Evolutionary conservation across 2,329 filamentous ascomycete species (phyloP).

Genomic region (Eutypella sp.): DNA sequence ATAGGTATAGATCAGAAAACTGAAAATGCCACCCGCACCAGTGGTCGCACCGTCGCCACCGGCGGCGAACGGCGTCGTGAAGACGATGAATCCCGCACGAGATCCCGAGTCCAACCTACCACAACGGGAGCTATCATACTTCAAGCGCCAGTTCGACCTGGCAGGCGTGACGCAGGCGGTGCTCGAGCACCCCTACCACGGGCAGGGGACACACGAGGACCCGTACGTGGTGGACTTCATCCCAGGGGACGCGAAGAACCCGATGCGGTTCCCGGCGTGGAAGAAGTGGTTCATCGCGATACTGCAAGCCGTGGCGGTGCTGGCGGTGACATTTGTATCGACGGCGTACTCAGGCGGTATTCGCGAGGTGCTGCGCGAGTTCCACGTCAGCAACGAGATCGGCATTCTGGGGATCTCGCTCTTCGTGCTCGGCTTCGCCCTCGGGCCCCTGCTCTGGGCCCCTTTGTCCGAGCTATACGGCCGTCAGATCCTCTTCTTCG

Average conservation of each 20-base stretch:
- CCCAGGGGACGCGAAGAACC: conserved; percentile 61
- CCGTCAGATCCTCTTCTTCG: conserved; percentile 49
- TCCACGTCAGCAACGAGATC: conserved; percentile 43
- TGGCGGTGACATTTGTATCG: conserved; percentile 66
- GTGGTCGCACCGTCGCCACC: conserved; percentile 24
- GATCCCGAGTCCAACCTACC: conserved; percentile 38
- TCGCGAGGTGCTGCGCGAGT: conserved; percentile 47
- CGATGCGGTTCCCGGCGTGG: conserved; percentile 49
- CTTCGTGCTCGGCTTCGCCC: conserved; percentile 52
- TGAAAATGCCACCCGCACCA: conserved; percentile 15
- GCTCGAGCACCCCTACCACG: conserved; percentile 49
- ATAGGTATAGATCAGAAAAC: no score
- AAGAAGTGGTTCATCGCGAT: conserved; percentile 64
- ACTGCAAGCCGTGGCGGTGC: conserved; percentile 59
- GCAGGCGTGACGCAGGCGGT: conserved; percentile 53
- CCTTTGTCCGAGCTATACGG: conserved; percentile 60
- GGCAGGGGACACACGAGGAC: conserved; percentile 59
- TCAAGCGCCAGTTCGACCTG: conserved; percentile 51
- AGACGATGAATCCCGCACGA: no score
- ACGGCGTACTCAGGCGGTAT: conserved; percentile 61
- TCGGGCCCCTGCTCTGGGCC: conserved; percentile 57
- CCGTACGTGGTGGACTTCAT: conserved; percentile 68
- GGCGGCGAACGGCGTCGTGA: conserved; percentile 30
- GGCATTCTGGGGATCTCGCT: conserved; percentile 49
- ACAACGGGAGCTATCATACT: conserved; percentile 37